Conservation (phyloP, 2,329 filamentous ascomycete genomes). For the Ceratocystis cacaofunesta region DNA sequence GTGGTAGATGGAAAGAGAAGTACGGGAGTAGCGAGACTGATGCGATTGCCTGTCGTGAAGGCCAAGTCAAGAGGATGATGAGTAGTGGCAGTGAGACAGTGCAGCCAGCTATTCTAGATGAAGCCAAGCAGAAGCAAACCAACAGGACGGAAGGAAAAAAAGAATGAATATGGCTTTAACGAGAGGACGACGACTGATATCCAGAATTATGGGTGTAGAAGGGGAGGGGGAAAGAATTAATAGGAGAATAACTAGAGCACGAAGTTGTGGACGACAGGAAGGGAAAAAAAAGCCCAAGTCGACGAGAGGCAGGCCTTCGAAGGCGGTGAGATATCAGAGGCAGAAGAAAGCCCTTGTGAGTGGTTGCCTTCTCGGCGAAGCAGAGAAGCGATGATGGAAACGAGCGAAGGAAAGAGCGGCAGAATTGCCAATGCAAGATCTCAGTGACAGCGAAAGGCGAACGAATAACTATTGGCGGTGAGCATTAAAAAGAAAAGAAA, state of each 20-base stretch:
- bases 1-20: background rate
- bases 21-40: background rate
- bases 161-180: conserved; percentile 4
- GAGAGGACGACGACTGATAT: background rate
- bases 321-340: background rate
- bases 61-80: background rate
- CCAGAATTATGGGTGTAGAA: background rate
- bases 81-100: background rate
- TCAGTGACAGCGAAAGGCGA: background rate
- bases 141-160: background rate
- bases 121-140: background rate
- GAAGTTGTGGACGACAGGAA: background rate
- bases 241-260: background rate
- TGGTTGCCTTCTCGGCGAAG: background rate
- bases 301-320: background rate
- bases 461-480: background rate
- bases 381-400: background rate
- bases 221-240: background rate
- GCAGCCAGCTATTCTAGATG: background rate
- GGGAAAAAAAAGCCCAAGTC: background rate
- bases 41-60: background rate
- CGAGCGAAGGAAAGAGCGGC: background rate
- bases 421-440: background rate
- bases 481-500: conserved; percentile 1
- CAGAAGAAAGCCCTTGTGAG: background rate